These are phyloP conservation scores for Medicago lupulina DNA, from an alignment of 306 rosid genomes.

Conservation along the genomic window DNA sequence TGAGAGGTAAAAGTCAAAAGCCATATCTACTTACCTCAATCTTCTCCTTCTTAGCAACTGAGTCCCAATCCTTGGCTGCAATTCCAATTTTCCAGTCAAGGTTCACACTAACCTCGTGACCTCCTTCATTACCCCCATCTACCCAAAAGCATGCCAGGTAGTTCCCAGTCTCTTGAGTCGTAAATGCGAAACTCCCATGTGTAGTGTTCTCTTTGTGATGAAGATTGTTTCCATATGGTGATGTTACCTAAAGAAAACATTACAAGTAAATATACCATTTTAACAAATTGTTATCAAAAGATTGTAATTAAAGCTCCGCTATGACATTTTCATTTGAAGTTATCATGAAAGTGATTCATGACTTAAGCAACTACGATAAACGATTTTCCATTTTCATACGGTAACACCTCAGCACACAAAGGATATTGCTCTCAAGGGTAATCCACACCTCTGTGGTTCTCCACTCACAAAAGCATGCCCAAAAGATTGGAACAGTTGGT, in stretches of 20 bases:
- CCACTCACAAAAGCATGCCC: not conserved
- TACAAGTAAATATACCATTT: constrained; percentile 20
- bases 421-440: not conserved
- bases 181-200: constrained; percentile 84
- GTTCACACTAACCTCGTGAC: constrained; percentile 61
- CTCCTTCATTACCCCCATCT: constrained; percentile 51
- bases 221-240: constrained; percentile 86
- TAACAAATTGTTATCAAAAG: constrained; percentile 30
- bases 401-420: constrained; percentile 8
- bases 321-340: constrained; percentile 8
- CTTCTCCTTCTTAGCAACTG: constrained; percentile 95
- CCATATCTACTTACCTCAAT: constrained; percentile 64
- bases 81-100: constrained; percentile 96
- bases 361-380: not conserved
- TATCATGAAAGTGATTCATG: constrained; percentile 19
- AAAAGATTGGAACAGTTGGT: not conserved
- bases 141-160: constrained; percentile 88
- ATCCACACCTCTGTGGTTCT: not conserved
- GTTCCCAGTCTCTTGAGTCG: constrained; percentile 87
- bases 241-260: constrained; percentile 70
- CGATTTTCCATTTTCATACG: not conserved
- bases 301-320: constrained; percentile 14
- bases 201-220: constrained; percentile 72
- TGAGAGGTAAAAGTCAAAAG: constrained; percentile 21
- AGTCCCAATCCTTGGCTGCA: constrained; percentile 97